These are phyloP conservation scores for Geum urbanum DNA, from an alignment of 306 rosid genomes.

Conservation along the genomic window DNA sequence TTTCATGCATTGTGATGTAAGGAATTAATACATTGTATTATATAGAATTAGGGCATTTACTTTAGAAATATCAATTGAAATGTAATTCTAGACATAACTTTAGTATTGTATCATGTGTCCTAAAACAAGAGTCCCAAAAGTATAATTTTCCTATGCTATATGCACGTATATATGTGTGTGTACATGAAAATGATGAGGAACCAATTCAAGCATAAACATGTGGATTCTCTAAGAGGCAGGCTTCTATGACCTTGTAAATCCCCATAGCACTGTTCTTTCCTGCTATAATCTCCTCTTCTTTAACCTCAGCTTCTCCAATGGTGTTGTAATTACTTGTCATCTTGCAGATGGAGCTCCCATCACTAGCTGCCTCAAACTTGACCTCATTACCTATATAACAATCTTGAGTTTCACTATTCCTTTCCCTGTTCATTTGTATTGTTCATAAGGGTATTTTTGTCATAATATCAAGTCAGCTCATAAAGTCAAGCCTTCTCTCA, in stretches of 20 bases:
- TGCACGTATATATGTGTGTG: not conserved
- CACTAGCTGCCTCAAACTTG: constrained; percentile 56
- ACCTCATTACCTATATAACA: too few species aligned
- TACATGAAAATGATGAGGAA: not conserved
- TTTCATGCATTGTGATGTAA: not conserved
- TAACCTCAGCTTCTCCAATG: constrained; percentile 40
- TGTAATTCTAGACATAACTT: not conserved
- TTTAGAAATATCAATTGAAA: not conserved
- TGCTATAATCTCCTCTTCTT: constrained; percentile 55
- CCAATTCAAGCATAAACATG: constrained; percentile 42
- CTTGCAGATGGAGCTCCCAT: constrained; percentile 56
- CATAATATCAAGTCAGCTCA: too few species aligned
- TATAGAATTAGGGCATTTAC: not conserved
- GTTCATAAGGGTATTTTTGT: too few species aligned
- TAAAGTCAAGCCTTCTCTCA: too few species aligned
- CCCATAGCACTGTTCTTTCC: constrained; percentile 70
- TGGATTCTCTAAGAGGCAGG: constrained; percentile 63
- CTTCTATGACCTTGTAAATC: constrained; percentile 56
- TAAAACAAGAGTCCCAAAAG: not conserved
- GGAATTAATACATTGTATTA: constrained; percentile 8
- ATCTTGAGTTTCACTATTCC: too few species aligned
- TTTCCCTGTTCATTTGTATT: too few species aligned
- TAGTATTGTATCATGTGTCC: too few species aligned
- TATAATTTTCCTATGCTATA: not conserved
- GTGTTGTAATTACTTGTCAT: constrained; percentile 56